Conservation (phyloP, 148 eudicot genomes). For the Rhododendron vialii region DNA sequence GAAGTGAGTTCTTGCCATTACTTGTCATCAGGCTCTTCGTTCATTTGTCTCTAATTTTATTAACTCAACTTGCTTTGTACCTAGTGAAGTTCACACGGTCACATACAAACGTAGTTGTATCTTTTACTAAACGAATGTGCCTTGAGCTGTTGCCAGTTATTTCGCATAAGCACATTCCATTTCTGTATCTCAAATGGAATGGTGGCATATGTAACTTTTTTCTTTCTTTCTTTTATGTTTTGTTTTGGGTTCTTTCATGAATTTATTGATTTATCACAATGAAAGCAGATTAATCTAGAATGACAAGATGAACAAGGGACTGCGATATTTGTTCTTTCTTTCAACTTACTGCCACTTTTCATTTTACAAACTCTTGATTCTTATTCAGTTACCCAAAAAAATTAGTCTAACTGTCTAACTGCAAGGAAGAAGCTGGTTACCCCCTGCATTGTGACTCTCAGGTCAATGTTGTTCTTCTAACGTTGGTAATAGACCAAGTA, state of each 20-base stretch:
- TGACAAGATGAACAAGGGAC: neutral
- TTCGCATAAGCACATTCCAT: neutral
- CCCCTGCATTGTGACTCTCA: neutral
- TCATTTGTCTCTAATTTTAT: neutral
- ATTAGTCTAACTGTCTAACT: neutral
- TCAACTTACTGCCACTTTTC: neutral
- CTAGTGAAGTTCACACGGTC: neutral
- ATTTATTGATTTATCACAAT: neutral
- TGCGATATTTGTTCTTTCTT: neutral
- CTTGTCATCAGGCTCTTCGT: conserved; percentile 4
- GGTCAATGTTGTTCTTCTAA: neutral
- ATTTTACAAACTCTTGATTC: neutral
- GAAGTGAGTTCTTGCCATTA: conserved; percentile 51
- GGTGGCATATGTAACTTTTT: neutral
- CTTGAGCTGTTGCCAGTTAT: neutral
- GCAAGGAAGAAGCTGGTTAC: neutral
- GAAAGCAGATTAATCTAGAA: neutral
- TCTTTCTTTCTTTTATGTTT: neutral
- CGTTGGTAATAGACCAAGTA: neutral
- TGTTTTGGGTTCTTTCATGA: neutral
- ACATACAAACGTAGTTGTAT: neutral
- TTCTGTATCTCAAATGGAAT: neutral
- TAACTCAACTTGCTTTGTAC: neutral
- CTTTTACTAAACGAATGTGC: neutral
- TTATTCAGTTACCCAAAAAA: neutral